A percentile compares a stretch with the other conserved stretches of the same genome.
phyloP scores from a whole-genome alignment of 345 rosid genomes.

The Psidium guajava region DNA sequence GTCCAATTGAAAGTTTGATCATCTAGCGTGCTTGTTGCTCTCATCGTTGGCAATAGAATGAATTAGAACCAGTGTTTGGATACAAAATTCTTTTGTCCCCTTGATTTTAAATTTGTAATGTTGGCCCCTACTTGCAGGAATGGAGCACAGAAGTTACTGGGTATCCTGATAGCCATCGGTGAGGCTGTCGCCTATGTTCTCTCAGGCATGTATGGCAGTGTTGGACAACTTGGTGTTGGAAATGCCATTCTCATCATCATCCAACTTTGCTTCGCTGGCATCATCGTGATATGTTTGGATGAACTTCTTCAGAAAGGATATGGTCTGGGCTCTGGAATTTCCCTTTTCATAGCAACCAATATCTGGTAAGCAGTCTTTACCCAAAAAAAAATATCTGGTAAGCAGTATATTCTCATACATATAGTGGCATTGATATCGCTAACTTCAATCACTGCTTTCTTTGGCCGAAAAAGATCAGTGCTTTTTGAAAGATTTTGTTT shows the following conservation, averaged over 20 bases:
- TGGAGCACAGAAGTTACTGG: conserved; percentile 78
- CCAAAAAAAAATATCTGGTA: conserved; percentile 85
- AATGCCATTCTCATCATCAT: conserved; percentile 69
- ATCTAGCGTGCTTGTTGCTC: not conserved
- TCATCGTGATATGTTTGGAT: conserved; percentile 74
- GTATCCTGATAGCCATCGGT: conserved; percentile 68
- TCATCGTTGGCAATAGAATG: not conserved
- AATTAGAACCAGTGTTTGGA: not conserved
- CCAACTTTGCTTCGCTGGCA: conserved; percentile 78
- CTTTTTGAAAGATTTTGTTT: not conserved
- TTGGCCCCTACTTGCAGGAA: conserved; percentile 28
- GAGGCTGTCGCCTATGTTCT: conserved; percentile 85
- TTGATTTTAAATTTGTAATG: not conserved
- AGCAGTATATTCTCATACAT: not conserved
- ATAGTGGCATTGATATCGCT: not conserved
- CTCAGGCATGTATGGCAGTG: conserved; percentile 81
- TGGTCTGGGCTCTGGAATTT: conserved; percentile 77
- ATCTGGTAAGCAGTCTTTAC: conserved; percentile 57
- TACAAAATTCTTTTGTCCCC: not conserved
- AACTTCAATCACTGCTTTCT: not conserved
- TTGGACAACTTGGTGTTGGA: conserved; percentile 72
- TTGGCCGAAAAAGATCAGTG: not conserved
- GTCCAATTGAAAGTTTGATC: not conserved
- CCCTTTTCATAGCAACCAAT: conserved; percentile 86
- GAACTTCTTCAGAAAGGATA: conserved; percentile 85